Evolutionary conservation across 2,329 filamentous ascomycete species (phyloP).

Genomic region (Coniochaeta sp.): DNA sequence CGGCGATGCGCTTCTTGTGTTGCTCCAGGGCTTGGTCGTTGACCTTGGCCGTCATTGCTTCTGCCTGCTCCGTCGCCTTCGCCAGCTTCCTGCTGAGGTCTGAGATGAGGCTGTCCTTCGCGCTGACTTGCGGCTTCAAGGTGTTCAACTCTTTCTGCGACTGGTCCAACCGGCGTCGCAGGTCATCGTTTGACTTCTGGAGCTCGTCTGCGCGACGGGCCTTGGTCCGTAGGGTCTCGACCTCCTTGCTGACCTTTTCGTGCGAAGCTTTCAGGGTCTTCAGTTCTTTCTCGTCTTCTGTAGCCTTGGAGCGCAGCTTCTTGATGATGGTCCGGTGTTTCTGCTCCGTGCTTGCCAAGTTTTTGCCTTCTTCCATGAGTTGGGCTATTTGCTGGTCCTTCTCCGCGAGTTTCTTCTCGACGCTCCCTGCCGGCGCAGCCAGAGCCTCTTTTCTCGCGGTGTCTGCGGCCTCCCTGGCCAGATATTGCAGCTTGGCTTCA

Average conservation of each 20-base stretch:
- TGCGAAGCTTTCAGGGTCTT: slow-evolving; percentile 51
- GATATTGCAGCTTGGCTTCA: slow-evolving; percentile 82
- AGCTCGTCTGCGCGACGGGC: slow-evolving; percentile 42
- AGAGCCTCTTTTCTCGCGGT: slow-evolving; percentile 62
- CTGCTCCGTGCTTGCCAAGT: slow-evolving; percentile 77
- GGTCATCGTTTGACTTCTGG: slow-evolving; percentile 46
- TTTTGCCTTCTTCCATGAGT: slow-evolving; percentile 87
- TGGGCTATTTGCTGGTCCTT: slow-evolving; percentile 87
- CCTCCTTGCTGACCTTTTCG: slow-evolving; percentile 49
- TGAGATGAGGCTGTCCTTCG: slow-evolving; percentile 57
- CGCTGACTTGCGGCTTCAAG: slow-evolving; percentile 55
- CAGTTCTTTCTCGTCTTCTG: slow-evolving; percentile 58
- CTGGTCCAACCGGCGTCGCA: slow-evolving; percentile 52
- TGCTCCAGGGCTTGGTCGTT: slow-evolving; percentile 61
- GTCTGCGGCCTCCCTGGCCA: slow-evolving; percentile 73
- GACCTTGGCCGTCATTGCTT: slow-evolving; percentile 57
- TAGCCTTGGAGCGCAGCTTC: slow-evolving; percentile 62
- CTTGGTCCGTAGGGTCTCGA: slow-evolving; percentile 37
- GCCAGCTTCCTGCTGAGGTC: slow-evolving; percentile 65
- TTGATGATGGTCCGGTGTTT: slow-evolving; percentile 79
- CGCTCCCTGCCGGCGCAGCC: slow-evolving; percentile 54
- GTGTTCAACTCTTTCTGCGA: slow-evolving; percentile 39
- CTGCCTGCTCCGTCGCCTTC: slow-evolving; percentile 58
- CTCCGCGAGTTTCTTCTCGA: slow-evolving; percentile 75
- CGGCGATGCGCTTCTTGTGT: slow-evolving; percentile 45